Evolutionary conservation across 2,329 filamentous ascomycete species (phyloP).

Genomic region (Knufia fluminis): DNA sequence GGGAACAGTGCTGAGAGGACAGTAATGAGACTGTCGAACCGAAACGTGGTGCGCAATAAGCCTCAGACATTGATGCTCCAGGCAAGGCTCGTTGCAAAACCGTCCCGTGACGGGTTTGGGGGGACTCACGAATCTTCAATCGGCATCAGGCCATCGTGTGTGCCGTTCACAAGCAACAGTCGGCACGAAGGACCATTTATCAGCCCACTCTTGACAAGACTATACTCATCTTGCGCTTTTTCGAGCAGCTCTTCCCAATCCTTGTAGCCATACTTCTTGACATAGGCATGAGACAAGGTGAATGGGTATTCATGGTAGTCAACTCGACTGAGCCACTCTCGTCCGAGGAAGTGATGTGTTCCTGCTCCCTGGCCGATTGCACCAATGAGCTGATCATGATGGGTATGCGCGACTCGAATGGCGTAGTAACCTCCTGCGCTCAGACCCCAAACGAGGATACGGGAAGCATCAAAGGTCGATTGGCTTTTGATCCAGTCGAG

Average conservation of each 20-base stretch:
- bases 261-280: conserved; percentile 53
- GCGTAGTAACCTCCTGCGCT: conserved; percentile 61
- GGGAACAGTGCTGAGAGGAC: no score
- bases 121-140: no score
- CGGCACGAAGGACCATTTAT: conserved; percentile 47
- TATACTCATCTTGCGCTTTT: conserved; percentile 52
- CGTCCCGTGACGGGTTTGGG: no score
- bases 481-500: conserved; percentile 50
- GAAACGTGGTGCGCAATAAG: no score
- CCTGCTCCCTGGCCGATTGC: conserved; percentile 55
- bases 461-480: conserved; percentile 46
- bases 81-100: no score
- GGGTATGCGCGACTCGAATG: conserved; percentile 59
- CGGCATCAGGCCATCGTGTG: conserved; percentile 55
- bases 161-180: conserved; percentile 54
- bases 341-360: conserved; percentile 52
- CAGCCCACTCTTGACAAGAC: conserved; percentile 51
- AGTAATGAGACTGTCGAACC: no score
- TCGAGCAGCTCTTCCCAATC: conserved; percentile 47
- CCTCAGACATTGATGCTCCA: no score
- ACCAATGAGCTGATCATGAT: conserved; percentile 45
- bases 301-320: conserved; percentile 62
- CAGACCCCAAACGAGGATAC: conserved; percentile 55
- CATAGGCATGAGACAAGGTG: conserved; percentile 45
- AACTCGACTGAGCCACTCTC: conserved; percentile 51